Conservation (phyloP, 2,329 filamentous ascomycete genomes). For the Xylaria sp. region DNA sequence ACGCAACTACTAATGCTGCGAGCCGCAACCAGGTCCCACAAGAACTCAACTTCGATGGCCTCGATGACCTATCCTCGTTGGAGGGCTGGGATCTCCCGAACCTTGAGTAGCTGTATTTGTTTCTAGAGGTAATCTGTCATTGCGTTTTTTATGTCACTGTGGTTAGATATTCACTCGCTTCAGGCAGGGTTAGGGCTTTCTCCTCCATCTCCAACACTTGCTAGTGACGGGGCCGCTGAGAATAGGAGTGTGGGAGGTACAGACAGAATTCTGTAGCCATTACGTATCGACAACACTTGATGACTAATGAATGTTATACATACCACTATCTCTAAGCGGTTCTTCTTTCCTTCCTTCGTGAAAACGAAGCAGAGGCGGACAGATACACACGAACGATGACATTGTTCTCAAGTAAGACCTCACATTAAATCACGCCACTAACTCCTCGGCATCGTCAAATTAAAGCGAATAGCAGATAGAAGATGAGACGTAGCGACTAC, state of each 20-base stretch:
- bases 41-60: conserved; percentile 38
- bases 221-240: neutral
- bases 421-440: neutral
- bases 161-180: too few species aligned
- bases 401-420: neutral
- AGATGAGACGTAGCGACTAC: too few species aligned
- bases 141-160: too few species aligned
- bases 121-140: too few species aligned
- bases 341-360: neutral
- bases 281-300: conserved; percentile 14
- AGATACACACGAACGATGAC: neutral
- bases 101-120: conserved; percentile 31
- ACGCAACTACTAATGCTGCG: conserved; percentile 13
- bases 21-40: conserved; percentile 30
- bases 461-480: too few species aligned
- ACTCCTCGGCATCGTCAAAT: neutral
- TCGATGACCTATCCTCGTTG: conserved; percentile 38
- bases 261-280: neutral
- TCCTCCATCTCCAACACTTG: neutral
- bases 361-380: neutral
- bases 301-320: conserved; percentile 21
- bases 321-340: neutral
- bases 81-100: conserved; percentile 40
- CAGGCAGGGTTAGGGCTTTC: neutral
- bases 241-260: neutral